Percentiles rank a stretch among this genome's conserved stretches.
phyloP scores from a whole-genome alignment of 306 rosid genomes.

The Canavalia gladiata region DNA sequence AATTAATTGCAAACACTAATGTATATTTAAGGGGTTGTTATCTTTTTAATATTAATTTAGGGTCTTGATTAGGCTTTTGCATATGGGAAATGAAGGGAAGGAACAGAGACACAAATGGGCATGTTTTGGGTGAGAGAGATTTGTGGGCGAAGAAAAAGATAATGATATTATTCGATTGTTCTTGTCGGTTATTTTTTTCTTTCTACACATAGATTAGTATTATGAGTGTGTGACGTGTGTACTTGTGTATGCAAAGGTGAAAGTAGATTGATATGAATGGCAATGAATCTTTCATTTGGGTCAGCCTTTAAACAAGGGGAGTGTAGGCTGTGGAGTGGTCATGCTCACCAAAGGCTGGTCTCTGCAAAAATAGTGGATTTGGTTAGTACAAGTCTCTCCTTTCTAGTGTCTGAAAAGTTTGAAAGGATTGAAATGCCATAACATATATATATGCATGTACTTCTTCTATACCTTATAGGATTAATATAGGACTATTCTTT shows the following conservation, averaged over 20 bases:
- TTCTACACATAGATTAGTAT: conserved; percentile 25
- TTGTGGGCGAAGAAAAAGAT: conserved; percentile 45
- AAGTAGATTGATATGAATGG: conserved; percentile 42
- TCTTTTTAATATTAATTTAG: conserved; percentile 42
- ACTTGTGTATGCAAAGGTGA: conserved; percentile 40
- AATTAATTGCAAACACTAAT: conserved; percentile 4
- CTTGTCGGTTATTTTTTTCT: conserved; percentile 51
- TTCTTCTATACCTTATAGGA: conserved; percentile 6
- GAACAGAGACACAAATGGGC: conserved; percentile 27
- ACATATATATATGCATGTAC: conserved; percentile 33
- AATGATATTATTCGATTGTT: conserved; percentile 60
- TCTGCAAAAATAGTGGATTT: conserved; percentile 47
- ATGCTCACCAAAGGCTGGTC: conserved; percentile 53
- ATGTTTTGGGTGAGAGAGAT: conserved; percentile 24
- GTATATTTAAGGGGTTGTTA: conserved; percentile 16
- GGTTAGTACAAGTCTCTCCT: conserved; percentile 36
- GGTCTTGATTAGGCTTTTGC: conserved; percentile 31
- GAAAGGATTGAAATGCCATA: conserved; percentile 58
- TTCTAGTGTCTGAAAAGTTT: conserved; percentile 47
- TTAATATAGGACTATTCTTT: background rate
- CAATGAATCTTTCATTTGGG: conserved; percentile 35
- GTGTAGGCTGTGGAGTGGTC: conserved; percentile 48
- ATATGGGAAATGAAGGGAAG: conserved; percentile 24
- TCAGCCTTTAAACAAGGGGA: conserved; percentile 45
- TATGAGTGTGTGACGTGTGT: conserved; percentile 47